Evolutionary conservation across 306 rosid genomes (phyloP), one percentile per base, ranked within the genome.

Genomic region (Trifolium pratense): DNA sequence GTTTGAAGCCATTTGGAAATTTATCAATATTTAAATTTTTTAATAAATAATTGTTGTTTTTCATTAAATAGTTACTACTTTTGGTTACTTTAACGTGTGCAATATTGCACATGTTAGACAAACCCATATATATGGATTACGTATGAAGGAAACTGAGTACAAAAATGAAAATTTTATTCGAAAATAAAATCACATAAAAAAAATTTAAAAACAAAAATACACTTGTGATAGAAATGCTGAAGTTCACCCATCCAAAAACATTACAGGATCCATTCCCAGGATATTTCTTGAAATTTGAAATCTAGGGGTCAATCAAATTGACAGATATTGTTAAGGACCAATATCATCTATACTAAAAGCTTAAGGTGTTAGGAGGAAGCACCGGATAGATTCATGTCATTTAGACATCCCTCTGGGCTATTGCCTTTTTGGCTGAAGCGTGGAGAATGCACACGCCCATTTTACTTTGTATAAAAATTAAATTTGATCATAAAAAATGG

Each of bases 401-500:
- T 75, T 51, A 74, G 32, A 75, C 40, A 36, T 26, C 23, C 53
- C 14, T 45, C 13, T 36, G 0, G 59, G 65, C 12, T 39, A 39
- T 40, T 7, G 21, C 21, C 70, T 16, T 60, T 20, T 42, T 29
- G 57, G 37, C 49, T 66, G 37, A 75, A 66, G 74, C 49, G 6
- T 29, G 67, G 59, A 75, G 46, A 56, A 75, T 13, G 36, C n/a
- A 66, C 7, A 40, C 31, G 25, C 74, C 68, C 45, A 66, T 55
- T 40, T 56, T 7, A 23, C 65, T 43, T 51, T 75, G 57, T 9
- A 51, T 20, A 43, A 6, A 76, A 67, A 29, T 34, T 76, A 31
- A 29, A 56, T 12, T 12, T 23, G 6, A 65, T 37, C 1, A 65
- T 64, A 26, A 67, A 43, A 37, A 76, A 76, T 29, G 68, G 51